Percentiles rank a stretch among this genome's conserved stretches.
Conservation (phyloP, 2,329 filamentous ascomycete genomes). For the Sarocladium oryzae region DNA sequence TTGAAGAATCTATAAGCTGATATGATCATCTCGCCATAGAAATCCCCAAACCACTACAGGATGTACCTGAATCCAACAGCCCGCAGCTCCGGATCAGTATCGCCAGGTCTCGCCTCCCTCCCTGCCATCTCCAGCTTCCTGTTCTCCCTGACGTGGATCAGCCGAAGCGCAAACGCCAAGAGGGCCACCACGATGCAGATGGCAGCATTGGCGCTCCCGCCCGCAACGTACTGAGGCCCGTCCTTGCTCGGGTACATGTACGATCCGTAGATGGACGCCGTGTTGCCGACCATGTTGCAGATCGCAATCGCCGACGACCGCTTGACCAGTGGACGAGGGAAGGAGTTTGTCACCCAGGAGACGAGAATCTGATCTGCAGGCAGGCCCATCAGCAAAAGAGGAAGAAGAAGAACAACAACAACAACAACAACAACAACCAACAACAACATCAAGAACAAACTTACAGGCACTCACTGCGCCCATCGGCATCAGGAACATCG, state of each 20-base stretch:
- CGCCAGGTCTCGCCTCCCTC: conserved; percentile 22
- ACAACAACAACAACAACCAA: background rate
- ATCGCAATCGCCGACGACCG: conserved; percentile 60
- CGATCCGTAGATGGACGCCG: conserved; percentile 38
- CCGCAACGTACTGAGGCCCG: conserved; percentile 39
- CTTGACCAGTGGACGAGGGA: conserved; percentile 63
- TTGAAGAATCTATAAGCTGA: too few species aligned
- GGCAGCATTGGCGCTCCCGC: conserved; percentile 53
- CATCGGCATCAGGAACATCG: conserved; percentile 56
- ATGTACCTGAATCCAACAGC: conserved; percentile 3
- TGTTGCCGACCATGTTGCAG: conserved; percentile 62
- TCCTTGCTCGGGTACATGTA: conserved; percentile 40
- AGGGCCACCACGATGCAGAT: conserved; percentile 55
- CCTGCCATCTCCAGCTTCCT: conserved; percentile 44
- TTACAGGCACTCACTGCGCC: conserved; percentile 41
- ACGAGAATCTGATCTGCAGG: conserved; percentile 49
- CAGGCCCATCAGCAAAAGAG: too few species aligned
- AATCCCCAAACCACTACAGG: too few species aligned
- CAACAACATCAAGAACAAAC: conserved; percentile 7
- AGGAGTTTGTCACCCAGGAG: conserved; percentile 61
- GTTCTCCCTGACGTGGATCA: conserved; percentile 54
- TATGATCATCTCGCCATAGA: too few species aligned
- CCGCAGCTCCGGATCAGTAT: conserved; percentile 5
- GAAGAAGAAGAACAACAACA: background rate
- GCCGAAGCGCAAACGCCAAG: conserved; percentile 46